Evolutionary conservation across 768 basidiomycete genomes (phyloP), one percentile per base, ranked within the genome.

Genomic region (Russula olivacea): DNA sequence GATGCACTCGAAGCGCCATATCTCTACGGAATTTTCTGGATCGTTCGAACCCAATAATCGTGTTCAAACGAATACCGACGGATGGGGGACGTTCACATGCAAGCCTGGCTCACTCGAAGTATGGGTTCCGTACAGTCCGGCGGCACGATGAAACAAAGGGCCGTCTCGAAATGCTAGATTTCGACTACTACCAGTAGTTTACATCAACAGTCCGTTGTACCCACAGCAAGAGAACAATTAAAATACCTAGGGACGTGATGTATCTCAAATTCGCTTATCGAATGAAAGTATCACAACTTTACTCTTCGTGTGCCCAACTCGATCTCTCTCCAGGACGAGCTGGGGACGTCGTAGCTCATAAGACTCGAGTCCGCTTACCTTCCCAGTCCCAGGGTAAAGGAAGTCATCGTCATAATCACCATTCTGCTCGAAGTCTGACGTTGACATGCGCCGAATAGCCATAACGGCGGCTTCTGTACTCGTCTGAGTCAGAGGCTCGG

Each of bases 11-110:
- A 59, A 78, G 79, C 47, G 54, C 62, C 66, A 72, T 43, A 71
- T 55, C 64, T 70, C 73, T 11, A 69, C 77, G 19, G 72, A 69
- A 11, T 90, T 78, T 69, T 74, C 72, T 30, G 80, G 81, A 66
- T 76, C 80, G 58, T 77, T 87, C 74, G 76, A 80, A 5, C 69
- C 75, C 51, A 61, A 76, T n/a, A 80, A 76, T 21, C 72, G 70
- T 23, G 75, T 85, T 7, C 70, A 75, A 30, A 79, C 83, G 58
- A 78, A 83, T 65, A 58, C 66, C 11, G 73, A 78, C n/a, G 89
- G 88, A 9, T 87, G 85, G 86, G 87, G 84, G 1, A 68, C 70
- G 5, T 91, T 91, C 69, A 77, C 82, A 43, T 88, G 86, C 69
- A 78, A 78, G 23, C 74, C 78, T 7, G 79, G 79, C 47, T 73